Evolutionary conservation across 139 green algal genomes (phyloP), one percentile per base, ranked within the genome.

Genomic region (Haematococcus sp.): DNA sequence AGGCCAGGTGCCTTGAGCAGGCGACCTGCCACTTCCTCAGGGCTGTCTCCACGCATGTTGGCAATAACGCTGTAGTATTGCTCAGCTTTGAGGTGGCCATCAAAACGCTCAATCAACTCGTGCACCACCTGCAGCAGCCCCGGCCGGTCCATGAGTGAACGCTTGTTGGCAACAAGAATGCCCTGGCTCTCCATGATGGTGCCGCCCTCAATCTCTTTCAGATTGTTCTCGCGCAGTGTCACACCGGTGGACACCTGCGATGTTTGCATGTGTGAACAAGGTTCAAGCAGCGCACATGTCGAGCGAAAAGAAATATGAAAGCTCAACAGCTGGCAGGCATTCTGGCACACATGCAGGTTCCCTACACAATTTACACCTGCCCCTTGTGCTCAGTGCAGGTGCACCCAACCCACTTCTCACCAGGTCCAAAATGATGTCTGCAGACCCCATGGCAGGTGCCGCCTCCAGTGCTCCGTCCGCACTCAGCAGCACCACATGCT

Each of bases 391-490:
- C n/a, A n/a, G n/a, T n/a, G n/a, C n/a, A n/a, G n/a, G 5, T 64
- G 54, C n/a, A 30, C 54, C 54, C 22, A 63, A 27, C 9, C 31
- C 31, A 69, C 32, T 4, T 31, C 20, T 52, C 52, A 97, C 91
- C 49, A 98, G 89, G 79, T 99, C 95, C 32, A 98, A 87, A 69
- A 98, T 98, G 68, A 98, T 97, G 85, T 99, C 95, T 25, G 95
- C 95, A 32, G 80, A 92, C 54, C 95, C 95, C 95, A 99, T 99
- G 33, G 93, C 90, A 4, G 95, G 95, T 2, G 94, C 93, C 7
- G 96, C 96, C 80, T 99, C 96, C 70, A 99, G 84, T 20, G 96
- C 96, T 2, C 96, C 93, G 69, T 97, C 93, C 11, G 91, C 93
- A 30, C 76, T 89, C 31, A 97, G 78, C 75, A 98, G 78, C 35